These are phyloP conservation scores for Hypholoma sublateritium DNA, from an alignment of 768 basidiomycete genomes.

Conservation along the genomic window DNA sequence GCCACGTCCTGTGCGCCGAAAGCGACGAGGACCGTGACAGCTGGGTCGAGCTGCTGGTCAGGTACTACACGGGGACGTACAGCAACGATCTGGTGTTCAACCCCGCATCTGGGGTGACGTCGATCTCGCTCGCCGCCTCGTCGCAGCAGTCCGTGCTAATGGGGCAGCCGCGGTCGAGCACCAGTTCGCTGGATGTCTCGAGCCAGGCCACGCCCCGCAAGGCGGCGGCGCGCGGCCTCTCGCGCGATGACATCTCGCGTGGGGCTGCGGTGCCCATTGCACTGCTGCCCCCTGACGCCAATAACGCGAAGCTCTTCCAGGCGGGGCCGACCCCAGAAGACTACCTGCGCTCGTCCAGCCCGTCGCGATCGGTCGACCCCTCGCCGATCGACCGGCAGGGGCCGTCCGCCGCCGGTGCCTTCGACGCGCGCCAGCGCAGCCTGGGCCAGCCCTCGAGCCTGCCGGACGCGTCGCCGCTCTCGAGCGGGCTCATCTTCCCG, in stretches of 20 bases:
- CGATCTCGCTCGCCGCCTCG: slow-evolving; percentile 23
- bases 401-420: slow-evolving; percentile 20
- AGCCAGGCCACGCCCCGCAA: slow-evolving; percentile 28
- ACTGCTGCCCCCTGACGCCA: slow-evolving; percentile 51
- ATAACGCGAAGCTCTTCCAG: slow-evolving; percentile 61
- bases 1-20: slow-evolving; percentile 95
- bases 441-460: slow-evolving; percentile 50
- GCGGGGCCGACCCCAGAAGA: slow-evolving; percentile 38
- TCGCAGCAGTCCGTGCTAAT: slow-evolving; percentile 24
- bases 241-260: slow-evolving; percentile 62
- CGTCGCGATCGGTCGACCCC: slow-evolving; percentile 51
- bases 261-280: slow-evolving; percentile 55
- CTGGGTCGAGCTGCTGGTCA: slow-evolving; percentile 94
- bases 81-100: slow-evolving; percentile 61
- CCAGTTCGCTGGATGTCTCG: slow-evolving; percentile 40
- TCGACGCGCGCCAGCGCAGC: slow-evolving; percentile 34
- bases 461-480: slow-evolving; percentile 59
- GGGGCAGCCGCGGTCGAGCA: slow-evolving; percentile 57
- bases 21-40: slow-evolving; percentile 90
- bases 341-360: slow-evolving; percentile 46
- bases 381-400: slow-evolving; percentile 44
- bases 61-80: slow-evolving; percentile 82
- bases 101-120: slow-evolving; percentile 32
- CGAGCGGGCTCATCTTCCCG: slow-evolving; percentile 51
- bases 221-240: slow-evolving; percentile 34